Evolutionary conservation across 2,329 filamentous ascomycete genomes (phyloP).

Genomic region (Rutstroemia sp.): DNA sequence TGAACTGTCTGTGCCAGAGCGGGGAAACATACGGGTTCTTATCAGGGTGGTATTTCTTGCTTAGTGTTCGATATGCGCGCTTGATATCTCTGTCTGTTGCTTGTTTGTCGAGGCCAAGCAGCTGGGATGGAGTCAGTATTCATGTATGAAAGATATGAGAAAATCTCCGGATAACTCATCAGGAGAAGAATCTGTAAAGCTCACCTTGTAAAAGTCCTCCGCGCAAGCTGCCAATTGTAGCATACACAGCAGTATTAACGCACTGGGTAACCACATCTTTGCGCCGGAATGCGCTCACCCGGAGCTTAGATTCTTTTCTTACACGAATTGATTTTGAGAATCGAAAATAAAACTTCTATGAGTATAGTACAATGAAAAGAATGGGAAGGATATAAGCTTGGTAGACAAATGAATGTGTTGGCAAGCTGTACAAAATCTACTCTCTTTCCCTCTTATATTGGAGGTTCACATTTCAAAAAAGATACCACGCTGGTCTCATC

Average conservation of each 20-base stretch:
- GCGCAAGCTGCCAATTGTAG: conserved; percentile 48
- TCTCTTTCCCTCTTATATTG: background rate
- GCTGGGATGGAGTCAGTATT: conserved; percentile 36
- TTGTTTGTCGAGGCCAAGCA: conserved; percentile 71
- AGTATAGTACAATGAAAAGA: background rate
- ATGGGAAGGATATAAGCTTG: background rate
- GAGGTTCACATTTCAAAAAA: conserved; percentile 1
- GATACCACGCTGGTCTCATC: conserved; percentile 13
- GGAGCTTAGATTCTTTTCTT: conserved; percentile 3
- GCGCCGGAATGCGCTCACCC: conserved; percentile 19
- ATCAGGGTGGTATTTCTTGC: conserved; percentile 95
- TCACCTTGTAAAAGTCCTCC: conserved; percentile 75
- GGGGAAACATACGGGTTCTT: conserved; percentile 76
- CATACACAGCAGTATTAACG: conserved; percentile 46
- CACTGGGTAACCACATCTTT: conserved; percentile 44
- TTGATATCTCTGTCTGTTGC: conserved; percentile 88
- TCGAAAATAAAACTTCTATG: background rate
- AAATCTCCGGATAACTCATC: background rate
- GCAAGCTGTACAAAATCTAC: background rate
- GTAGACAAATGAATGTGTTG: conserved; percentile 1
- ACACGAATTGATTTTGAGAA: background rate
- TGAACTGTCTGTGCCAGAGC: background rate
- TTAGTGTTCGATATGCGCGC: conserved; percentile 81
- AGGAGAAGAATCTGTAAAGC: conserved; percentile 34
- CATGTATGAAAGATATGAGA: background rate